Percentiles rank a stretch among this genome's conserved stretches.
Conservation (phyloP, 2,329 filamentous ascomycete species). For the Trichoderma asperellum region DNA sequence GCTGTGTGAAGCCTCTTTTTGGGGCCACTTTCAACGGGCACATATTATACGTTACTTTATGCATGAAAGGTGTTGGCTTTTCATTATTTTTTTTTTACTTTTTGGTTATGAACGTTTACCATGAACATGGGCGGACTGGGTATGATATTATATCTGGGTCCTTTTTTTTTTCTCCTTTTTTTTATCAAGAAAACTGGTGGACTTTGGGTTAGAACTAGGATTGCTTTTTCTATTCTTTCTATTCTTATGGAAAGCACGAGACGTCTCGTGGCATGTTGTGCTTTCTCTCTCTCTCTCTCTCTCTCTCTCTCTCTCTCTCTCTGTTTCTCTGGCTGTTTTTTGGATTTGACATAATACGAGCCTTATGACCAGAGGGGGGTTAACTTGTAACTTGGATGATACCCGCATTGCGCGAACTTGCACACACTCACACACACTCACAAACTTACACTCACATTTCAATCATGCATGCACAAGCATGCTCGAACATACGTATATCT, state of each 20-base stretch:
- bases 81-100: slow-evolving; percentile 2
- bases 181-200: slow-evolving; percentile 12
- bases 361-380: slow-evolving; percentile 15
- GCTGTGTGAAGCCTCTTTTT: slow-evolving; percentile 50
- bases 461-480: background rate
- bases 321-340: background rate
- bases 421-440: slow-evolving; percentile 6
- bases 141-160: background rate
- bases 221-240: slow-evolving; percentile 1
- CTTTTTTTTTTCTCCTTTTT: background rate
- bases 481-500: background rate
- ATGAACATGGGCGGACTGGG: background rate
- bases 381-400: slow-evolving; percentile 24
- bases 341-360: slow-evolving; percentile 1
- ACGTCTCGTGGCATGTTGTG: background rate
- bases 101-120: background rate
- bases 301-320: background rate
- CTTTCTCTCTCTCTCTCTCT: background rate
- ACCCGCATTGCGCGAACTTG: slow-evolving; percentile 20
- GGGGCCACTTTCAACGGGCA: background rate
- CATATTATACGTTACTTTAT: slow-evolving; percentile 27
- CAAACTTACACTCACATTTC: background rate
- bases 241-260: background rate
- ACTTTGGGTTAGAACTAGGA: slow-evolving; percentile 15
- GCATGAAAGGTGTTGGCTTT: slow-evolving; percentile 30